Evolutionary conservation across 345 rosid species (phyloP).

Genomic region (Salix brachista): DNA sequence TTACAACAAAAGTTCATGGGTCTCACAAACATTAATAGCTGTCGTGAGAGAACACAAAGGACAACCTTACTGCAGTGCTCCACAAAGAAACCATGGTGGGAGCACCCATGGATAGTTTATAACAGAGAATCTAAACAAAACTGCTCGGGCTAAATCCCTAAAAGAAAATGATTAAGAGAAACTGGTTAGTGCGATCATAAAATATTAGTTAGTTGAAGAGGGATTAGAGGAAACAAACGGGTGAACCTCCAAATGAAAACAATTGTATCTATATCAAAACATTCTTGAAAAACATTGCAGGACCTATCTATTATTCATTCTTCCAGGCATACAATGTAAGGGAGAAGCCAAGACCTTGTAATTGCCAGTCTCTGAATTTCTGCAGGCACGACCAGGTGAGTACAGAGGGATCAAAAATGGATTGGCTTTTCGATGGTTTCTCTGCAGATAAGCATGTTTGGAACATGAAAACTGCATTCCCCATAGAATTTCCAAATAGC

Average conservation of each 20-base stretch:
- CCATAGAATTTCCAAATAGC: constrained; percentile 73
- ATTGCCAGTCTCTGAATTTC: constrained; percentile 43
- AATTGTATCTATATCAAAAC: constrained; percentile 23
- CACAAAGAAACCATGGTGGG: neutral
- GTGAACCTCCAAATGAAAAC: constrained; percentile 18
- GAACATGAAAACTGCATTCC: constrained; percentile 89
- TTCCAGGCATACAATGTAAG: constrained; percentile 65
- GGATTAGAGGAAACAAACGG: constrained; percentile 1
- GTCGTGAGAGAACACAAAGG: neutral
- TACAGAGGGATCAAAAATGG: constrained; percentile 40
- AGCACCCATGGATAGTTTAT: constrained; percentile 6
- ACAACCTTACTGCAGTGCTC: constrained; percentile 15
- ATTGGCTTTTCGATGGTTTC: constrained; percentile 38
- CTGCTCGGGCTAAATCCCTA: neutral
- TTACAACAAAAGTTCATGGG: neutral
- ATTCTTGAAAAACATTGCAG: constrained; percentile 16
- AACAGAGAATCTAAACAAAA: constrained; percentile 1
- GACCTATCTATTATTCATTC: constrained; percentile 40
- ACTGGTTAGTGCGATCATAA: neutral
- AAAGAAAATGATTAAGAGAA: neutral
- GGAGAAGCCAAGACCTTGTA: constrained; percentile 69
- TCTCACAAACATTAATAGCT: neutral
- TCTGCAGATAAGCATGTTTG: constrained; percentile 54
- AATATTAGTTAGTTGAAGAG: neutral
- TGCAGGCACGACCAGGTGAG: constrained; percentile 42